A percentile compares a stretch with the other conserved stretches of the same genome.
These are phyloP conservation scores for Eleusine coracana DNA, from an alignment of 176 grass and related monocot species.

Conservation along the genomic window DNA sequence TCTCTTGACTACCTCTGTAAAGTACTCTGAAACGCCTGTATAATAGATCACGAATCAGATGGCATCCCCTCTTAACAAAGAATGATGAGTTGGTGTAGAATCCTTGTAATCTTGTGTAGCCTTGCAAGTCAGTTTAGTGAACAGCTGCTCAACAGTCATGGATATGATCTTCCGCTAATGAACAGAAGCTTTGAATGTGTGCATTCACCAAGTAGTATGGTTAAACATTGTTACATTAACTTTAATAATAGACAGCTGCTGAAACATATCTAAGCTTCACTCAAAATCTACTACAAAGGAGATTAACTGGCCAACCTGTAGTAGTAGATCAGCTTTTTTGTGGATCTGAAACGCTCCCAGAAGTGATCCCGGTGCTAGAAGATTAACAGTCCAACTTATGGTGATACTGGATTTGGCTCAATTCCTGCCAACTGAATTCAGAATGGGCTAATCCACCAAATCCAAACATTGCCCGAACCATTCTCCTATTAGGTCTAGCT, in stretches of 20 bases:
- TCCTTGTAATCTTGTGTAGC: not conserved
- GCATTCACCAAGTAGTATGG: not conserved
- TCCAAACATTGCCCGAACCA: not conserved
- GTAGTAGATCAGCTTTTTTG: not conserved
- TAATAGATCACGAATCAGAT: slow-evolving; percentile 43
- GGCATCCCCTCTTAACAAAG: slow-evolving; percentile 26
- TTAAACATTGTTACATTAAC: not conserved
- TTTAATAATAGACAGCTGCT: not conserved
- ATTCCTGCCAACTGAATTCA: not conserved
- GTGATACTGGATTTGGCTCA: not conserved
- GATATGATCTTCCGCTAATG: not conserved
- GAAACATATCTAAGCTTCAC: not conserved
- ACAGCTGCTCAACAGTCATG: not conserved
- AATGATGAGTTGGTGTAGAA: not conserved
- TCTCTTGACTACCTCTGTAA: slow-evolving; percentile 51
- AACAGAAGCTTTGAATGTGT: not conserved
- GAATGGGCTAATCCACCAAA: not conserved
- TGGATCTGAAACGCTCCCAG: not conserved
- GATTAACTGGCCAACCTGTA: not conserved
- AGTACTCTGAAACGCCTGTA: slow-evolving; percentile 51
- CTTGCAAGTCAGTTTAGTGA: not conserved
- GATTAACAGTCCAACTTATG: not conserved
- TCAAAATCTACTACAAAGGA: no score
- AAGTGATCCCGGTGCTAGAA: not conserved
- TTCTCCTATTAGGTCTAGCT: no score